Evolutionary conservation across 2,329 filamentous ascomycete species (phyloP), one percentile per base, ranked within the genome.

Genomic region (Camillea tinctor): DNA sequence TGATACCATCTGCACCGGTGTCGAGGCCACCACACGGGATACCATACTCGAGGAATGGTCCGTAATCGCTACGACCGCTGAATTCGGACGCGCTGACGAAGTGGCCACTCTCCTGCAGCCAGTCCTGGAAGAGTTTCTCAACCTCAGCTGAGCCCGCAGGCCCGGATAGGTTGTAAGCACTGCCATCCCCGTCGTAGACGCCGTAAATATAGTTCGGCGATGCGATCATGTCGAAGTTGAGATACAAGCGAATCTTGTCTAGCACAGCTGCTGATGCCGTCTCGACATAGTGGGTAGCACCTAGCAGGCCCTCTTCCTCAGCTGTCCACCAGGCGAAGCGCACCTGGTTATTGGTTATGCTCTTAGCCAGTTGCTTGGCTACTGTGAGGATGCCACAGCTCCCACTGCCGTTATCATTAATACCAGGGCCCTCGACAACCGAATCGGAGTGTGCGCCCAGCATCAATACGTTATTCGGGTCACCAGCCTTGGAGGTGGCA

Each of bases 351-450:
- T 81, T 86, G 58, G 84, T 79, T 4, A 72, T 73, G 72, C 79
- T 88, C 50, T 79, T 76, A n/a, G 82, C 80, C 30, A 89, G 79
- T n/a, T 81, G 80, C 23, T 81, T 80, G 9, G 86, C 86, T 26
- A 87, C 77, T 56, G 85, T 84, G 8, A 89, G 77, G 55, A 87
- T 77, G 22, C 80, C 81, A 62, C 87, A 81, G 1, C 80, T 80
- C 19, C 86, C 86, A 15, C 80, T 84, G 54, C 86, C 87, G 67
- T 89, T 82, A 70, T 89, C 87, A 71, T 89, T 89, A 75, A 89
- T 87, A 5, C 86, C 86, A 0, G 86, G 86, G 0, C 86, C 86
- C 2, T 79, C 81, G 24, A 79, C 77, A 20, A 88, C 86, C 6
- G 82, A 85, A 73, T 89, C 86, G 19, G 80, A 82, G 73, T 89